These are phyloP conservation scores for Schrenkiella parvula DNA, from an alignment of 345 rosid genomes.

Conservation along the genomic window DNA sequence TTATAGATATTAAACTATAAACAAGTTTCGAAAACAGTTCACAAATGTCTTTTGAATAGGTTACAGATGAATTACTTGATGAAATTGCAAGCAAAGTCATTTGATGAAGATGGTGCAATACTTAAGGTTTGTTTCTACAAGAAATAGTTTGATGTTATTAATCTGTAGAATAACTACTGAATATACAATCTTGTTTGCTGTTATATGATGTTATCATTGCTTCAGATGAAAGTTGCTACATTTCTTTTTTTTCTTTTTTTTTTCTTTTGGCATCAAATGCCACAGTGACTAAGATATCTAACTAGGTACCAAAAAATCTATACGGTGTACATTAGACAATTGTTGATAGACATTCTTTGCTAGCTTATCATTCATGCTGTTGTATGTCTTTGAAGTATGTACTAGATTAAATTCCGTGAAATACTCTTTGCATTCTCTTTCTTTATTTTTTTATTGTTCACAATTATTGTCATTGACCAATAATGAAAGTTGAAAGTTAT, in stretches of 20 bases:
- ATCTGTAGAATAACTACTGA: not conserved
- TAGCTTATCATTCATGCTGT: no score
- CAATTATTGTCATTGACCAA: slow-evolving; percentile 19
- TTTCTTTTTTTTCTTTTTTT: no score
- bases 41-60: slow-evolving; percentile 49
- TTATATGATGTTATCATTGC: slow-evolving; percentile 11
- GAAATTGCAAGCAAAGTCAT: slow-evolving; percentile 91
- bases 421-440: no score
- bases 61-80: slow-evolving; percentile 85
- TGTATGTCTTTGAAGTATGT: no score
- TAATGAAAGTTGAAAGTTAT: slow-evolving; percentile 11
- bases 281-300: no score
- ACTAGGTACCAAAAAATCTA: no score
- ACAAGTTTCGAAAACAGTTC: not conserved
- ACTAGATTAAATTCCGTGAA: no score
- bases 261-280: no score
- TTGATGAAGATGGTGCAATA: slow-evolving; percentile 53
- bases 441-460: slow-evolving; percentile 5
- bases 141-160: not conserved
- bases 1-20: no score
- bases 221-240: no score
- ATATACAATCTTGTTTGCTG: not conserved
- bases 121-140: slow-evolving; percentile 45
- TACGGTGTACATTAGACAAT: no score
- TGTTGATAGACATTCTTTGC: no score